Evolutionary conservation across 805 yeast genomes (phyloP).

Genomic region (Nakazawaea pomicola): DNA sequence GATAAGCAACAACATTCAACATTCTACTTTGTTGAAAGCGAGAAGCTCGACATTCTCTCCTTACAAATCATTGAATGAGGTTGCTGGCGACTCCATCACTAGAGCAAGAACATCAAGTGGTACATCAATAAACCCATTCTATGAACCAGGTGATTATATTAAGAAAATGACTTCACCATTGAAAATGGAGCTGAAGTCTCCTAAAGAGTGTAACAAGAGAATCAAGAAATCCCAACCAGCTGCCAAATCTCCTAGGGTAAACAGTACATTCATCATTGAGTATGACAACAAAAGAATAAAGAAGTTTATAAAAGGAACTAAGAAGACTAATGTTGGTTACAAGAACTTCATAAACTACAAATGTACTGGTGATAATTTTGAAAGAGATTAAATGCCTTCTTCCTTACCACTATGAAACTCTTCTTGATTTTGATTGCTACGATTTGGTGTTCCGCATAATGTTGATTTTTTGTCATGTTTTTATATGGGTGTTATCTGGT

Average conservation of each 20-base stretch:
- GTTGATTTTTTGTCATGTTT: too few relatives aligned
- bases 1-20: background rate
- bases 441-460: too few relatives aligned
- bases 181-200: background rate
- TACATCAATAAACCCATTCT: conserved; percentile 1
- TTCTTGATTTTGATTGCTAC: too few relatives aligned
- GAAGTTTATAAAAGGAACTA: conserved; percentile 10
- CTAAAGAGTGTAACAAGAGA: background rate
- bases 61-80: conserved; percentile 3
- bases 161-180: background rate
- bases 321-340: conserved; percentile 13
- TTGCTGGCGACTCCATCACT: conserved; percentile 1
- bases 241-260: background rate
- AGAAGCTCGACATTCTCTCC: background rate
- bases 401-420: too few relatives aligned
- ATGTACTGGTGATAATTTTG: conserved; percentile 9
- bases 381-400: background rate
- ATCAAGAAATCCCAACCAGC: background rate
- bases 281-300: conserved; percentile 7
- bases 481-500: too few relatives aligned
- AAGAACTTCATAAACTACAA: conserved; percentile 13
- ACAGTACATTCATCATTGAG: conserved; percentile 8
- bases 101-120: background rate
- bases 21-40: conserved; percentile 3
- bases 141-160: background rate